Evolutionary conservation across 1,284 basidiomycete species (phyloP), one percentile per base, ranked within the genome.

Genomic region (Kwoniella shivajii): DNA sequence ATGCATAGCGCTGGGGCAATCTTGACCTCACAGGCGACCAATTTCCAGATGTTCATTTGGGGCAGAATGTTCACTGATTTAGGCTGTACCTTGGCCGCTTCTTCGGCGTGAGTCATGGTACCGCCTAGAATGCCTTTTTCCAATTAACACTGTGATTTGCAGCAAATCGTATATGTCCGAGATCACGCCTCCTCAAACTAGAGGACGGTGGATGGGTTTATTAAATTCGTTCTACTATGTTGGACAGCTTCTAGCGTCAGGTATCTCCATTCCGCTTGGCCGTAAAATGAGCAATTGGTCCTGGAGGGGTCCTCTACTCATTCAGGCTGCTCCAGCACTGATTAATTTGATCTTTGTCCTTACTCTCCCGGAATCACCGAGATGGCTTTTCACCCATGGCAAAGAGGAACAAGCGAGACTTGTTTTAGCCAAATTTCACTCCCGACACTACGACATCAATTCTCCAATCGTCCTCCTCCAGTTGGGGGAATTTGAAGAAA

Each of bases 211-310:
- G 64, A 75, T 84, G 52, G 83, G 83, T 6, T 79, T 83, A 54
- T 68, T 60, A 24, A 67, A 69, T 50, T 60, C 53, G 30, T 83
- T 81, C 69, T 84, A 79, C 68, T 84, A 84, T 64, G 77, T 84
- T 41, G 83, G 83, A 2, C 83, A 84, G 66, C 82, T 84, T 64
- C 71, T 79, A 33, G 79, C 79, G 2, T 74, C 75, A 13, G 84
- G 84, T 13, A 81, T 84, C 73, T 82, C 83, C 68, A 82, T 85
- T 13, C 75, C 82, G 0, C 82, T 82, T 13, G 83, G 82, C 18
- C 77, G 73, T 45, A 80, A 73, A 60, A 37, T 63, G 11, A 80
- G 60, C 61, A 74, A 82, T 22, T 73, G 77, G 71, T 79, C 82
- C 10, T 84, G 84, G 83, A 76, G 82, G 30, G 68, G 82, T 14